Conservation (phyloP, 306 rosid species). For the Potentilla sterilis region DNA sequence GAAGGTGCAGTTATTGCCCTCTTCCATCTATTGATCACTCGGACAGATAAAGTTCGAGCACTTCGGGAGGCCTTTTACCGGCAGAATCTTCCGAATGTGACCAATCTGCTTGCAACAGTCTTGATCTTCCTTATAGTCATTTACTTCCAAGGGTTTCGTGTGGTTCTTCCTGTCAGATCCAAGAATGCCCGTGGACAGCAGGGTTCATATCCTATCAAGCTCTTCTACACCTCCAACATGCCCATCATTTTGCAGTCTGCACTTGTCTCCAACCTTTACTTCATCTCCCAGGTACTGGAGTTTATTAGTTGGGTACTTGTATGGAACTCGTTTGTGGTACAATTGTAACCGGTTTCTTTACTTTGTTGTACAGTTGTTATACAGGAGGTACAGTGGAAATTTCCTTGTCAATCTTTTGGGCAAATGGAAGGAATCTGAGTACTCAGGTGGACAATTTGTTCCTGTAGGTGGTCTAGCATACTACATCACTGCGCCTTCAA, state of each 20-base stretch:
- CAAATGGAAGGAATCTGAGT: conserved; percentile 93
- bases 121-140: conserved; percentile 79
- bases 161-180: conserved; percentile 92
- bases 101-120: conserved; percentile 85
- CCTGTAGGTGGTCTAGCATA: conserved; percentile 96
- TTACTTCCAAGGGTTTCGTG: conserved; percentile 97
- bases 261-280: conserved; percentile 85
- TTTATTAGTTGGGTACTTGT: conserved; percentile 18
- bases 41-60: conserved; percentile 86
- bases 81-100: conserved; percentile 95
- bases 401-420: conserved; percentile 86
- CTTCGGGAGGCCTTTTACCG: conserved; percentile 89
- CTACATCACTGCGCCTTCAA: conserved; percentile 89
- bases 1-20: conserved; percentile 94
- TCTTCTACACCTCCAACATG: conserved; percentile 95
- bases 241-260: conserved; percentile 98
- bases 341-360: conserved; percentile 9
- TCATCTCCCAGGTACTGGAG: conserved; percentile 81
- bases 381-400: conserved; percentile 82
- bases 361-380: conserved; percentile 54
- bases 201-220: conserved; percentile 94
- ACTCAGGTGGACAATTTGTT: conserved; percentile 78
- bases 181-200: conserved; percentile 96
- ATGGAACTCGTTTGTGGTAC: not conserved
- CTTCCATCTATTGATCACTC: conserved; percentile 81